phyloP scores from a whole-genome alignment of 805 yeast genomes.

The Cyberlindnera americana region DNA sequence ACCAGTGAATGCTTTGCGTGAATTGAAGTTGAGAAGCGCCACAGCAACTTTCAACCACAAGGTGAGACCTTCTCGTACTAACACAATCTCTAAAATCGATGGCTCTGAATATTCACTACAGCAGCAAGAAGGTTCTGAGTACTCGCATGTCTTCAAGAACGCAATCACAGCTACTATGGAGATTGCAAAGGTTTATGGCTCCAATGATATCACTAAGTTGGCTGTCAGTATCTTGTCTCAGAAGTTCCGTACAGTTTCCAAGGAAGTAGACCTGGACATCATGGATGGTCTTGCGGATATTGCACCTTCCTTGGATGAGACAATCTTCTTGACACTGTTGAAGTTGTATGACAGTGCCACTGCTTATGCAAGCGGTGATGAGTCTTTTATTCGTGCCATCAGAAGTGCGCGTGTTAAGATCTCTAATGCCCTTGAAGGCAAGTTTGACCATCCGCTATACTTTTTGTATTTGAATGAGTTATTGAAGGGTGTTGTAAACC shows the following conservation, averaged over 20 bases:
- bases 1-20: constrained; percentile 33
- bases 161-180: constrained; percentile 66
- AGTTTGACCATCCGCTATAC: constrained; percentile 43
- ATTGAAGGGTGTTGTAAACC: constrained; percentile 60
- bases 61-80: constrained; percentile 20
- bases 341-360: constrained; percentile 53
- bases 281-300: constrained; percentile 61
- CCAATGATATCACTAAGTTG: constrained; percentile 68
- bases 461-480: constrained; percentile 60
- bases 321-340: constrained; percentile 64
- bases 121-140: constrained; percentile 1
- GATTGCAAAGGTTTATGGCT: constrained; percentile 63
- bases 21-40: constrained; percentile 31
- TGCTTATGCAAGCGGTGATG: constrained; percentile 41
- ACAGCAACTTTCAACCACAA: constrained; percentile 16
- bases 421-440: constrained; percentile 29
- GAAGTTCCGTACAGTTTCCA: constrained; percentile 50
- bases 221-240: constrained; percentile 81
- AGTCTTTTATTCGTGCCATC: constrained; percentile 37
- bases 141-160: constrained; percentile 47
- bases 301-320: constrained; percentile 56
- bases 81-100: constrained; percentile 16
- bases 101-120: constrained; percentile 5
- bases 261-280: constrained; percentile 51
- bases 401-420: constrained; percentile 48